A percentile compares a stretch with the other conserved stretches of the same genome.
Evolutionary conservation across 2,329 filamentous ascomycete genomes (phyloP).

Genomic region (Alternaria sp.): DNA sequence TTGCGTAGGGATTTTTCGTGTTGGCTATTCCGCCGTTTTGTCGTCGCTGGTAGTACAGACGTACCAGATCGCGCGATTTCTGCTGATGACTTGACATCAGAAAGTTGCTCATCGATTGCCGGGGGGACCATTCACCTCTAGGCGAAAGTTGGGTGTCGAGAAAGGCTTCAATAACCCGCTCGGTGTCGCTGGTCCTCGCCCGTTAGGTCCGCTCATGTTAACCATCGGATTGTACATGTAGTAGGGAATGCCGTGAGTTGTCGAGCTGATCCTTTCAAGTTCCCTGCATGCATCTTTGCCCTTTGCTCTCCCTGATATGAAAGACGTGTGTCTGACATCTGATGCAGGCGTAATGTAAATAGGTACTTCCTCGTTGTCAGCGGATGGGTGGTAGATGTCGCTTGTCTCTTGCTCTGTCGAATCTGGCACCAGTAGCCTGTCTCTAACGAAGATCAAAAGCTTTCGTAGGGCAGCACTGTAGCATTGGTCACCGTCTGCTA

Average conservation of each 20-base stretch:
- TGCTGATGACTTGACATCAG: background rate
- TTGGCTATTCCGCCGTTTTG: background rate
- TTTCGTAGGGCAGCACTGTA: background rate
- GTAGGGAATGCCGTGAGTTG: background rate
- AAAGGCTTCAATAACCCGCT: background rate
- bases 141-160: background rate
- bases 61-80: background rate
- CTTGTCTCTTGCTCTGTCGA: background rate
- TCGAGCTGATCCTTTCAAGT: background rate
- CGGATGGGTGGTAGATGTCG: background rate
- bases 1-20: background rate
- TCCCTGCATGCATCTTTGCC: background rate
- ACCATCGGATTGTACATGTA: background rate
- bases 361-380: background rate
- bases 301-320: background rate
- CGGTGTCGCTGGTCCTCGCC: background rate
- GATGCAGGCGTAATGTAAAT: background rate
- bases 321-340: background rate
- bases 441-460: background rate
- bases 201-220: background rate
- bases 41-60: background rate
- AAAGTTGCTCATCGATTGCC: background rate
- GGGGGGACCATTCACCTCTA: background rate
- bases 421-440: background rate
- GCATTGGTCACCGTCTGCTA: background rate